Base-by-base conservation (phyloP, 2,329 filamentous ascomycete genomes). In the Catunica adiposa region DNA sequence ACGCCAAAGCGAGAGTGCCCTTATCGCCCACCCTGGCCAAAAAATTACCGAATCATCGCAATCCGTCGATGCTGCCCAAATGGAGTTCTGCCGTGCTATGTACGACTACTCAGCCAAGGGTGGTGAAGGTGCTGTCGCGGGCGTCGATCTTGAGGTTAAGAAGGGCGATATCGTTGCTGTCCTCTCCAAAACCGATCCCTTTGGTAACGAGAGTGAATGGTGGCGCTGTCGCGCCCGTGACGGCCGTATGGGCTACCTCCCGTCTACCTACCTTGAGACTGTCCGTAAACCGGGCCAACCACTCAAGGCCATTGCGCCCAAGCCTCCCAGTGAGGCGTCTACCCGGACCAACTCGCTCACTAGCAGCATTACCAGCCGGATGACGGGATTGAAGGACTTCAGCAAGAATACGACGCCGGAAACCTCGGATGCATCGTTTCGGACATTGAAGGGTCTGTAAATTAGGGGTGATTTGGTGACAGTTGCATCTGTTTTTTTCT, bases 161-260 rank as follows among this genome's bases (percentile, higher is more conserved):
- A 96, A 95, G 73, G 90, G 90, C 58, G 92, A 98, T 63, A 81
- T 97, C 54, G 89, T 98, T 15, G 92, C 92, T 25, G 89, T 98
- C 1, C 76, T 98, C 55, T 84, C 83, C 71, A 96, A 96, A 72
- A 85, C 81, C 17, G 92, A 98, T 64, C 92, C 92, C 0, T 79
- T 90, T 64, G 92, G 92, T 46, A 89, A 92, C 63, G 80, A 88
- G 3, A 92, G 86, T 54, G 90, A 98, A 66, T 98, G 92, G 92
- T 98, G 92, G 92, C 82, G 84, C 61, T 98, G 94, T 69, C 79
- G 92, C 56, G 85, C 90, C 14, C 78, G 92, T 59, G 89, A 97
- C 66, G 89, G 89, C 48, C 78, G 88, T 25, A 83, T 95, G 63
- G 92, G 92, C 6, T 98, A 97, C 66, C 76, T 98, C 4, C 92